Evolutionary conservation across 495 filamentous ascomycete genomes (phyloP), one percentile per base, ranked within the genome.

Genomic region (Aspergillus avenaceus): DNA sequence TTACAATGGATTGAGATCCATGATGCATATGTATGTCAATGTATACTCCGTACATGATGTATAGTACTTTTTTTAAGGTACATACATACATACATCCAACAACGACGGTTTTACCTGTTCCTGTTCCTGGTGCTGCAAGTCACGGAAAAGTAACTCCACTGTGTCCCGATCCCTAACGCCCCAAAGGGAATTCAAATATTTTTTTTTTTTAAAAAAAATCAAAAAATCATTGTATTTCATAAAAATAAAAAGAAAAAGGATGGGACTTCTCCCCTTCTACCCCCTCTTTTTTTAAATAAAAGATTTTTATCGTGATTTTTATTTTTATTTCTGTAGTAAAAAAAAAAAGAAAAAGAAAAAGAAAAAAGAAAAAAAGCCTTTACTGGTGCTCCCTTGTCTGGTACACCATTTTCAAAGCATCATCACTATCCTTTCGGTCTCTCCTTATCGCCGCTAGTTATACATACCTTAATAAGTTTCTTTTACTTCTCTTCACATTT

Each of bases 111-210:
- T n/a, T 44, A 16, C 41, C 41, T 43, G 41, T 23, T 26, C 38
- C 22, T 11, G 23, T 43, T 23, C 14, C 14, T 26, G 45, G 4
- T 47, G 45, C 51, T 58, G 51, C 55, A 58, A 49, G 55, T 54
- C 43, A 54, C 55, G 48, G 55, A 49, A 47, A 52, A 36, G 11
- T 44, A 54, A 49, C 55, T 58, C 55, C 55, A 58, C 55, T 31
- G 28, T 31, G 9, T 31, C 31, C 31, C 31, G 31, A 34, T 34
- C 28, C 42, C 41, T 28, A 45, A 23, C 29, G 26, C 27, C 21
- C 41, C 23, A 40, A 44, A 28, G 31, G 31, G n/a, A 16, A 34
- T 14, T 14, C 11, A 32, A 32, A 24, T 24, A 13, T 5, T 18
- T 41, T 23, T 21, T 23, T 25, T 25, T n/a, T 25, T 41, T n/a